Evolutionary conservation across 352 stramenopile genomes (phyloP), one percentile per base, ranked within the genome.

Genomic region (Globisporangium paddicum): DNA sequence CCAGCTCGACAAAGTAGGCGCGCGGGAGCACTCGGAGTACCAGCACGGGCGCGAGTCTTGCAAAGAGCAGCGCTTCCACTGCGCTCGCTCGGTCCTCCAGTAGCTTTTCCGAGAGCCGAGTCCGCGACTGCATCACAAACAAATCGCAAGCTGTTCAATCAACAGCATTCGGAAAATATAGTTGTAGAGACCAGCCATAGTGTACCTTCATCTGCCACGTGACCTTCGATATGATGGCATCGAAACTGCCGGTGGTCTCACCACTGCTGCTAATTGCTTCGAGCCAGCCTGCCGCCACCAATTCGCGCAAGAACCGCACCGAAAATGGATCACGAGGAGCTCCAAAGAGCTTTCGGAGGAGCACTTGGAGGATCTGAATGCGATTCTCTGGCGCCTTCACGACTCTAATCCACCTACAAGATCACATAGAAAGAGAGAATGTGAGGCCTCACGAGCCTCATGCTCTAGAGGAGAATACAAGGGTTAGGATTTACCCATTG

Each of bases 11-110:
- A 23, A 83, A 73, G 3, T 40, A 48, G 5, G 55, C 18, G 28
- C 69, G 67, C 41, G 79, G 77, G 18, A 89, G 56, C 45, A 89
- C 71, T 41, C 82, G 75, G n/a, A 91, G 66, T 9, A 89, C 69
- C 16, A 91, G 59, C 21, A 86, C 68, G 0, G 82, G 79, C 3
- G 77, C 75, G 5, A 91, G 62, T 4, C 76, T 69, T 28, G 72
- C 71, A 70, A 91, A 91, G 23, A 91, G 57, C 3, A 91, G 58
- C 3, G 55, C 60, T 49, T 89, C 77, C 19, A 86, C 67, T 6
- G 60, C 58, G 44, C 57, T 64, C 10, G 63, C 51, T 11, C 73
- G 51, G 47, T 87, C 72, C 30, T 79, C 62, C 21, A 91, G 49
- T 0, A 85, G 19, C 0, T 68, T 63, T 48, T 90, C 79, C 2